phyloP scores from a whole-genome alignment of 257 asterid genomes.

The Paraleonurus japonicus region DNA sequence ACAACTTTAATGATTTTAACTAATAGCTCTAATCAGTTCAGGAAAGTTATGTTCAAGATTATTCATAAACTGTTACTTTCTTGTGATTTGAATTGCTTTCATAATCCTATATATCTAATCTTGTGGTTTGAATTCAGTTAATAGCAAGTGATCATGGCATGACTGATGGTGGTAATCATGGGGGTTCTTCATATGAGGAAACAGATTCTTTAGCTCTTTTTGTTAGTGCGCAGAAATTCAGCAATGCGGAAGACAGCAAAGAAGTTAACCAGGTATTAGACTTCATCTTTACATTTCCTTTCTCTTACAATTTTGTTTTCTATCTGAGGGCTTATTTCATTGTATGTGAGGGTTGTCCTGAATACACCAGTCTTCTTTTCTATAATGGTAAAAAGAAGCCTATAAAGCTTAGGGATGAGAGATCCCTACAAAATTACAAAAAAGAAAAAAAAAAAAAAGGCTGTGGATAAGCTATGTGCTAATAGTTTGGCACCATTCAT shows the following conservation, averaged over 20 bases:
- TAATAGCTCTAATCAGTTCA: conserved; percentile 13
- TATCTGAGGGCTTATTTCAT: neutral
- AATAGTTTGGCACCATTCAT: conserved; percentile 15
- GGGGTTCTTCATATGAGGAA: conserved; percentile 90
- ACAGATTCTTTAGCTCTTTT: conserved; percentile 89
- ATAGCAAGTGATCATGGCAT: conserved; percentile 95
- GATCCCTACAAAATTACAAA: too few relatives aligned
- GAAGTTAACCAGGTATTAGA: conserved; percentile 64
- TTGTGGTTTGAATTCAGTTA: conserved; percentile 49
- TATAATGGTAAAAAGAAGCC: neutral
- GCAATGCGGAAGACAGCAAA: conserved; percentile 29
- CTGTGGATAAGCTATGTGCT: conserved; percentile 7
- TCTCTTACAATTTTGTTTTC: conserved; percentile 5
- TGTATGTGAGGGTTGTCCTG: neutral
- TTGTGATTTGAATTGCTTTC: conserved; percentile 10
- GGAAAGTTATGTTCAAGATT: conserved; percentile 10
- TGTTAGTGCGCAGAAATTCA: conserved; percentile 44
- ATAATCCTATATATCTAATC: conserved; percentile 17
- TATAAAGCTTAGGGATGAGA: too few relatives aligned
- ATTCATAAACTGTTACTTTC: neutral
- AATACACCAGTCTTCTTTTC: conserved; percentile 2
- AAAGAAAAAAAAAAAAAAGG: too few relatives aligned
- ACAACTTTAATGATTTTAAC: neutral
- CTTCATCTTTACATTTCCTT: conserved; percentile 19
- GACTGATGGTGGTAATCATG: conserved; percentile 90